Conservation (phyloP, 306 rosid species). For the Castanospermum australe region DNA sequence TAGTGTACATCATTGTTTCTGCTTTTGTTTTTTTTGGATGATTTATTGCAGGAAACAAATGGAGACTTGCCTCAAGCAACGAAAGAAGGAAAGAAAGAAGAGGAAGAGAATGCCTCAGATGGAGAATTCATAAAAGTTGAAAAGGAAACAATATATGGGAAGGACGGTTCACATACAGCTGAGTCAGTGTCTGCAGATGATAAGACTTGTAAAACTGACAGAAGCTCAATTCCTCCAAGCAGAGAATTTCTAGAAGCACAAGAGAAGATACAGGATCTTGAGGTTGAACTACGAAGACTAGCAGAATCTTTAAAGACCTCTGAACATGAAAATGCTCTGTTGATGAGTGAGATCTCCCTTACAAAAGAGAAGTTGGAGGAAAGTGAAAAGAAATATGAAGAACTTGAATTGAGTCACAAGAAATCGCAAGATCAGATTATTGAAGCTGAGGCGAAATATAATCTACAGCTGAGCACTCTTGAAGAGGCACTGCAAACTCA, state of each 20-base stretch:
- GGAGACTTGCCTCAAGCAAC: conserved; percentile 40
- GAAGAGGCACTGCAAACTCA: conserved; percentile 72
- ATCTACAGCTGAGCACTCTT: conserved; percentile 53
- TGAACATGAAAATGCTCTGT: conserved; percentile 68
- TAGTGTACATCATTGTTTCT: neutral
- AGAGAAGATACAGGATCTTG: conserved; percentile 82
- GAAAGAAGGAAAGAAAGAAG: conserved; percentile 68
- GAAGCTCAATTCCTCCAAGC: conserved; percentile 58
- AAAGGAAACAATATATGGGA: no score
- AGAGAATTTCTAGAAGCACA: conserved; percentile 82
- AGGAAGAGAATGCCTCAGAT: conserved; percentile 60
- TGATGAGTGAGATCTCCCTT: conserved; percentile 65
- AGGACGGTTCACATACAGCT: no score
- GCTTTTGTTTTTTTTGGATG: neutral
- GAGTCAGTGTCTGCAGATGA: no score
- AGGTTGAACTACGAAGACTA: conserved; percentile 59
- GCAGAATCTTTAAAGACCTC: conserved; percentile 66
- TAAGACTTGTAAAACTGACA: no score
- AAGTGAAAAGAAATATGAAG: conserved; percentile 59
- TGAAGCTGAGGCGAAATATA: conserved; percentile 68
- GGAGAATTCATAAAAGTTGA: conserved; percentile 41
- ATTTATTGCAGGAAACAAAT: conserved; percentile 50
- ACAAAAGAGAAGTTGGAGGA: conserved; percentile 66
- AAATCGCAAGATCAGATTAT: conserved; percentile 62
- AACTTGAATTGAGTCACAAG: conserved; percentile 59